A percentile compares a stretch with the other conserved stretches of the same genome.
Evolutionary conservation across 345 rosid genomes (phyloP).

Genomic region (Murraya paniculata): DNA sequence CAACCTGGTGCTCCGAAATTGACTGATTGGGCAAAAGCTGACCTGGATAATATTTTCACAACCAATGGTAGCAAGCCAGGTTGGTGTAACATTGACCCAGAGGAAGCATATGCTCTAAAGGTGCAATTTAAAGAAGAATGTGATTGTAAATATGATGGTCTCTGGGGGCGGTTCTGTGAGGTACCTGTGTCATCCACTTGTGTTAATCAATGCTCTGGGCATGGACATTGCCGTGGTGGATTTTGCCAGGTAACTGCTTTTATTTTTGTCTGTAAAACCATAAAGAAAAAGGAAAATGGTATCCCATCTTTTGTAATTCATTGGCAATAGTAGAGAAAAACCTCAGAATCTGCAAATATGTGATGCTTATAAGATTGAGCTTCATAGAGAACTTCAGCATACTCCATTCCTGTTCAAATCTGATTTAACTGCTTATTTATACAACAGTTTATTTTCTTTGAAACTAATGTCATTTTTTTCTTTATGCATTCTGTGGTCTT

Average conservation of each 20-base stretch:
- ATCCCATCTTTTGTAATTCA: not conserved
- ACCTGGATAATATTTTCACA: slow-evolving; percentile 70
- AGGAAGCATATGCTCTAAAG: slow-evolving; percentile 60
- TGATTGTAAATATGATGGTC: slow-evolving; percentile 92
- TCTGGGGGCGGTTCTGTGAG: slow-evolving; percentile 85
- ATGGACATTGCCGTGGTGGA: slow-evolving; percentile 90
- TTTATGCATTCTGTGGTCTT: not conserved
- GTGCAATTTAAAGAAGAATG: slow-evolving; percentile 77
- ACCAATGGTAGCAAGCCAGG: slow-evolving; percentile 74
- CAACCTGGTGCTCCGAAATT: slow-evolving; percentile 59
- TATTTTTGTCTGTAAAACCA: slow-evolving; percentile 4
- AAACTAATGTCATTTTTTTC: not conserved
- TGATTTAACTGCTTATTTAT: not conserved
- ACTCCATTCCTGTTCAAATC: not conserved
- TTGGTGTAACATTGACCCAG: slow-evolving; percentile 96
- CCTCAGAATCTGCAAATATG: not conserved
- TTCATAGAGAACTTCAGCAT: not conserved
- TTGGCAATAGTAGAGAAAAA: not conserved
- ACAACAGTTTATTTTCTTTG: not conserved
- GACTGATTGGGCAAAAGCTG: slow-evolving; percentile 80
- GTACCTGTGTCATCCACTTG: slow-evolving; percentile 72
- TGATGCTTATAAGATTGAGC: not conserved
- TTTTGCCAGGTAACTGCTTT: slow-evolving; percentile 71
- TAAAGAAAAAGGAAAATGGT: not conserved
- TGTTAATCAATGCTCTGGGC: slow-evolving; percentile 88